Evolutionary conservation across 23 red algal species (phyloP).

Genomic region (Agarophyton chilense): DNA sequence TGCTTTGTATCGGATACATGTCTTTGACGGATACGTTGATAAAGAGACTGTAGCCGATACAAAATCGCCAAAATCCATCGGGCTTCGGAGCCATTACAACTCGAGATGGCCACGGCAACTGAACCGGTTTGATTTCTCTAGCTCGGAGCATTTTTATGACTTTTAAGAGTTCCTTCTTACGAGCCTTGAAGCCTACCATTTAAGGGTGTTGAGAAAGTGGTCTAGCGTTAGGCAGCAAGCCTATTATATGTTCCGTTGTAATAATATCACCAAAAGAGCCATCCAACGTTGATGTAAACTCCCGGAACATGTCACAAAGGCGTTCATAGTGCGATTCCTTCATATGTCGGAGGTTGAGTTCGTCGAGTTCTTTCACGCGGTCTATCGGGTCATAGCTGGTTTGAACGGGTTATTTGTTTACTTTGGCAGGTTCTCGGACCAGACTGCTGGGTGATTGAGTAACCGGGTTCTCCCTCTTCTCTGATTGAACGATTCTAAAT

Average conservation of each 20-base stretch:
- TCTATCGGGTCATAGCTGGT: neutral
- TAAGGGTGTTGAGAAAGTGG: neutral
- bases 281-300: slow-evolving; percentile 8
- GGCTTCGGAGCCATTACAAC: neutral
- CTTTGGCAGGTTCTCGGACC: too few species aligned
- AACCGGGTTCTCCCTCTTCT: too few species aligned
- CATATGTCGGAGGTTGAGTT: neutral
- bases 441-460: too few species aligned
- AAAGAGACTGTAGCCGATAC: too few species aligned
- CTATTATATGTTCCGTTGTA: neutral
- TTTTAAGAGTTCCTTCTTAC: neutral
- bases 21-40: too few species aligned
- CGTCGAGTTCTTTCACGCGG: neutral
- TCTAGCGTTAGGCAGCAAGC: neutral
- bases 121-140: neutral
- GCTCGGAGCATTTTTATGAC: slow-evolving; percentile 14
- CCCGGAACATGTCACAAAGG: neutral
- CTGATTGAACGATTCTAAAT: too few species aligned
- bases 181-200: neutral
- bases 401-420: neutral
- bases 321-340: neutral
- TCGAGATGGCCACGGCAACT: neutral
- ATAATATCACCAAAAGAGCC: neutral
- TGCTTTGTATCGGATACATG: too few species aligned
- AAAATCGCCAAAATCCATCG: neutral